Percentiles rank a stretch among this genome's conserved stretches.
These are phyloP conservation scores for Erysimum cheiranthoides DNA, from an alignment of 345 rosid genomes.

Conservation along the genomic window DNA sequence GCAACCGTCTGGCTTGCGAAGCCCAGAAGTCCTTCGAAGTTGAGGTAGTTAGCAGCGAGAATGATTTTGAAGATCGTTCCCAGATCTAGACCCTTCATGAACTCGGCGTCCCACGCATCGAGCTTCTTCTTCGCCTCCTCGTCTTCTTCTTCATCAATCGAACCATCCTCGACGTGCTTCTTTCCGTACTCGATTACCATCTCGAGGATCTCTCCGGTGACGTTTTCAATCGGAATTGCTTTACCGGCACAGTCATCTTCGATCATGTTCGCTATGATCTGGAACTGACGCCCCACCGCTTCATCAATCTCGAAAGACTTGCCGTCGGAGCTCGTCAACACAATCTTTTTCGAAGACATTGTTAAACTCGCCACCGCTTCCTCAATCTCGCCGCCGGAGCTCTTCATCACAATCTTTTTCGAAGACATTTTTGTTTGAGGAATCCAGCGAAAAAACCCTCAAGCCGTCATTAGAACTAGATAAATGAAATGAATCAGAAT, in stretches of 20 bases:
- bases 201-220: background rate
- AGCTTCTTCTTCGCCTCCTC: background rate
- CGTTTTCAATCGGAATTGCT: background rate
- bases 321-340: background rate
- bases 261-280: background rate
- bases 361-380: background rate
- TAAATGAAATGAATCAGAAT: background rate
- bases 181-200: background rate
- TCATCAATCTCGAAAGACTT: background rate
- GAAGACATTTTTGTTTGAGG: background rate
- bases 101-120: background rate
- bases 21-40: background rate
- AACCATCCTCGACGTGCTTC: background rate
- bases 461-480: background rate
- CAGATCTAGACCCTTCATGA: background rate
- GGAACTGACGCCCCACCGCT: slow-evolving; percentile 1
- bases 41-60: background rate
- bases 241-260: background rate
- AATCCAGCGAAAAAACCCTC: background rate
- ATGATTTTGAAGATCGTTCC: background rate
- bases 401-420: background rate
- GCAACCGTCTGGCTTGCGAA: background rate
- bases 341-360: background rate
- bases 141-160: background rate
- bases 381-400: background rate